Evolutionary conservation across 495 filamentous ascomycete species (phyloP), one percentile per base, ranked within the genome.

Genomic region (Penicillium tannophilum): DNA sequence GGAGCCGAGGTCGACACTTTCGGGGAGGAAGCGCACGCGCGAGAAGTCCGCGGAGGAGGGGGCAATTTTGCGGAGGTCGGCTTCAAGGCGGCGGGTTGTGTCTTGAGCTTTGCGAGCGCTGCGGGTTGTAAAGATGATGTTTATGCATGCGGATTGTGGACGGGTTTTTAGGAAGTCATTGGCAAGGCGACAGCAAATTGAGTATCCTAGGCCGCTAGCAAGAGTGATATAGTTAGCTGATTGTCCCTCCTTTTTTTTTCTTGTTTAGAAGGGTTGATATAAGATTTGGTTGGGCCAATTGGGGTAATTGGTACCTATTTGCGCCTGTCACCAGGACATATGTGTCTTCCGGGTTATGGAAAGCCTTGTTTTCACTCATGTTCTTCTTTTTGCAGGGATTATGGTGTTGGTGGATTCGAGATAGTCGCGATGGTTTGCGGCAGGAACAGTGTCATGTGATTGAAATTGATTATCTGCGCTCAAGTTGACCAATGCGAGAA

Each of bases 161-260:
- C 84, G 85, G 11, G 83, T 84, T 50, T 71, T 72, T 55, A 96
- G 83, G 82, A 96, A 98, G 68, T 97, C 92, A 76, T 96, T 88
- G 59, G 93, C 92, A 17, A 98, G 82, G 57, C 95, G 92, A 59
- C 86, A 83, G 65, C 90, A 91, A 55, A 90, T 94, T 50, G 89
- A 86, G 63, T 91, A 91, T 41, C 94, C 94, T 56, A 98, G 87
- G 48, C 94, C 94, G 72, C 95, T 97, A 72, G 8, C 16, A 54
- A 50, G 19, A 45, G 41, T 17, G 33, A 9, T 36, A 46, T 17
- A 11, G 30, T 61, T 31, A 52, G 42, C 12, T 5, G 10, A 14
- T 52, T 52, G n/a, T 52, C 26, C 9, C 45, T 47, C 19, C n/a
- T 54, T 41, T 20, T 41, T 20, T 54, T 44, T 42, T 54, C 17